Evolutionary conservation across 148 eudicot species (phyloP).

Genomic region (Nepenthes gracilis): DNA sequence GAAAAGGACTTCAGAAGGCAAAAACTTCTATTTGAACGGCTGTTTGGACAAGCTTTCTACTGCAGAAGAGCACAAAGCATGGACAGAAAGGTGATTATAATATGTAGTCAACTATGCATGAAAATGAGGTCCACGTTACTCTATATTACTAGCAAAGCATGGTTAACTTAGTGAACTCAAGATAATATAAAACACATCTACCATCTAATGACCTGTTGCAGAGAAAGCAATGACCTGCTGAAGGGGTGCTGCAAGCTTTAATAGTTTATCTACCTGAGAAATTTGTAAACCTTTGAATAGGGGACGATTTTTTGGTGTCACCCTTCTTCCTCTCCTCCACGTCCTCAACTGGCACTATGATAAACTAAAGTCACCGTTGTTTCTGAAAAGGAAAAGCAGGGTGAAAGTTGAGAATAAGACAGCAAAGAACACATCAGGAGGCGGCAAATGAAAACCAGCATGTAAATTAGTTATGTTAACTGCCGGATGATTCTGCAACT

Average conservation of each 20-base stretch:
- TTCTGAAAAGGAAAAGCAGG: neutral
- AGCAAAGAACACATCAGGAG: constrained; percentile 26
- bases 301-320: constrained; percentile 16
- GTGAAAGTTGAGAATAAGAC: neutral
- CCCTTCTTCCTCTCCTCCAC: constrained; percentile 21
- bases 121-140: too few relatives aligned
- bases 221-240: constrained; percentile 36
- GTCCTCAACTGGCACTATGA: constrained; percentile 17
- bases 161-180: too few relatives aligned
- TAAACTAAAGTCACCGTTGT: neutral
- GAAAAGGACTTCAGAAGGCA: too few relatives aligned
- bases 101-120: too few relatives aligned
- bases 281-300: constrained; percentile 24
- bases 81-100: constrained; percentile 1
- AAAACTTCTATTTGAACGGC: too few relatives aligned
- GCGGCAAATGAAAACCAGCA: constrained; percentile 33
- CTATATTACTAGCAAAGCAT: too few relatives aligned
- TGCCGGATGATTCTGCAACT: constrained; percentile 53
- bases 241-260: constrained; percentile 61
- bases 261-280: constrained; percentile 52
- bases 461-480: constrained; percentile 47
- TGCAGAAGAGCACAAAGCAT: neutral
- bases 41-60: too few relatives aligned
- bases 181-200: too few relatives aligned
- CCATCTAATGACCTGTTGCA: too few relatives aligned